These are phyloP conservation scores for Oenanthe javanica DNA, from an alignment of 140 eudicot species.

Conservation along the genomic window DNA sequence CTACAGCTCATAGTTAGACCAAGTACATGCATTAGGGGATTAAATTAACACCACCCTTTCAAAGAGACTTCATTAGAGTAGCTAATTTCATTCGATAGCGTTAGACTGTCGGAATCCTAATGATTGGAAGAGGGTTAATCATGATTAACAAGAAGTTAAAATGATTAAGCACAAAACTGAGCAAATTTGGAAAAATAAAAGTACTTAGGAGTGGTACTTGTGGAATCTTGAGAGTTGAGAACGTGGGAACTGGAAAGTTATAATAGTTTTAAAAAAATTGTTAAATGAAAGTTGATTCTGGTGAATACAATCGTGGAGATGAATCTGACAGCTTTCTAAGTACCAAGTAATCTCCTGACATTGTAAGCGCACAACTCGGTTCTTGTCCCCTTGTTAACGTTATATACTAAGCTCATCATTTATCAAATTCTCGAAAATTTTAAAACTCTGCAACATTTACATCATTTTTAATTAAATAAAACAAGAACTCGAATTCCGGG, in stretches of 20 bases:
- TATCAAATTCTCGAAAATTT: neutral
- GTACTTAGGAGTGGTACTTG: conserved; percentile 15
- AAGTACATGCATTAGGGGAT: conserved; percentile 17
- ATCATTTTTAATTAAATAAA: neutral
- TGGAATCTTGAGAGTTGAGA: conserved; percentile 27
- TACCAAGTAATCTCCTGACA: neutral
- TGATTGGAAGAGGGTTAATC: conserved; percentile 20
- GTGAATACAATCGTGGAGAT: neutral
- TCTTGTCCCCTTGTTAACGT: neutral
- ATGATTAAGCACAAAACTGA: neutral
- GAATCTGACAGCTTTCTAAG: neutral
- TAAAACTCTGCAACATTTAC: neutral
- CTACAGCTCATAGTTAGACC: conserved; percentile 36
- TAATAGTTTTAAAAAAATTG: neutral
- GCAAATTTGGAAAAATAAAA: conserved; percentile 1
- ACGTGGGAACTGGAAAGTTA: conserved; percentile 31
- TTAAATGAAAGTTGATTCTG: neutral
- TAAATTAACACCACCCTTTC: conserved; percentile 5
- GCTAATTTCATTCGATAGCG: neutral
- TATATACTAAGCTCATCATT: neutral
- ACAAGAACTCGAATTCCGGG: neutral
- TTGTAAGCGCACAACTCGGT: conserved; percentile 1
- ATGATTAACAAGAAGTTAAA: conserved; percentile 4
- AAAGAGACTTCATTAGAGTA: conserved; percentile 6
- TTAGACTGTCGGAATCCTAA: conserved; percentile 19